Conservation (phyloP, 306 rosid species). For the Ormosia semicastrata region DNA sequence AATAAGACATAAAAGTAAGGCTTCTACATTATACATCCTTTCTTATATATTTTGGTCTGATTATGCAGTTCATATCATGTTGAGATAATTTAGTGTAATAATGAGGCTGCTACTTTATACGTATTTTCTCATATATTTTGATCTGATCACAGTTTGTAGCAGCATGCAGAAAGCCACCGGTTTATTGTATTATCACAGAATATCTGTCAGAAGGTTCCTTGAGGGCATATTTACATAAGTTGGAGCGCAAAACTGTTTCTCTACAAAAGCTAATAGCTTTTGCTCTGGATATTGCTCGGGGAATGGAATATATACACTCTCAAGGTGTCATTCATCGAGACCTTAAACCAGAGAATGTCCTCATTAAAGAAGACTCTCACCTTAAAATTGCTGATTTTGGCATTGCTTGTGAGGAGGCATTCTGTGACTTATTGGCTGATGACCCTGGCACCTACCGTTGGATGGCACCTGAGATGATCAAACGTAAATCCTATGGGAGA, state of each 20-base stretch:
- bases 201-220: slow-evolving; percentile 82
- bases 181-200: slow-evolving; percentile 81
- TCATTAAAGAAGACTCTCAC: slow-evolving; percentile 54
- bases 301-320: slow-evolving; percentile 90
- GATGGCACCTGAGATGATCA: slow-evolving; percentile 99
- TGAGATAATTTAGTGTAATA: background rate
- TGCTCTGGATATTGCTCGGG: slow-evolving; percentile 85
- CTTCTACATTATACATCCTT: slow-evolving; percentile 7
- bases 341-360: slow-evolving; percentile 91
- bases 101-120: background rate
- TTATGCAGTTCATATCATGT: slow-evolving; percentile 43
- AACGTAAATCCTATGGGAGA: slow-evolving; percentile 71
- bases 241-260: slow-evolving; percentile 59
- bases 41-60: slow-evolving; percentile 18
- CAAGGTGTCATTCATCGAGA: slow-evolving; percentile 89
- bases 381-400: slow-evolving; percentile 96
- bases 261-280: slow-evolving; percentile 48
- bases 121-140: slow-evolving; percentile 25
- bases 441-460: slow-evolving; percentile 96
- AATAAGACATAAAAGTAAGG: background rate
- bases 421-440: slow-evolving; percentile 72
- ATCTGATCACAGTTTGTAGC: slow-evolving; percentile 71
- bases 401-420: slow-evolving; percentile 81
- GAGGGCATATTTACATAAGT: slow-evolving; percentile 82
- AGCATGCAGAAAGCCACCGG: slow-evolving; percentile 82